Evolutionary conservation across 768 basidiomycete genomes (phyloP), one percentile per base, ranked within the genome.

Genomic region (Hortiboletus flavorubellus): DNA sequence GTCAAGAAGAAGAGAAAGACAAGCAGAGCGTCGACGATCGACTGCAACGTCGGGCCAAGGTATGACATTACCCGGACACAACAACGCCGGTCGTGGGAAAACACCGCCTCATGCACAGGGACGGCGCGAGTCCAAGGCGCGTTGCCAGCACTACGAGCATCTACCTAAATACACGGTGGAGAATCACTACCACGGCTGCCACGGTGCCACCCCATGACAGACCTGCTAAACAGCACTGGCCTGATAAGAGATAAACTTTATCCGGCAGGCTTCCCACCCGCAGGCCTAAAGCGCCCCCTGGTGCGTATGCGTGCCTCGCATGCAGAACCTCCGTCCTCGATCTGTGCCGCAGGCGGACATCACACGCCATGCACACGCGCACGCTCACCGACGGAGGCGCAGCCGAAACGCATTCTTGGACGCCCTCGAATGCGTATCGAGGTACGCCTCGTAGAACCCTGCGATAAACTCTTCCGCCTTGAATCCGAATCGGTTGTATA

Each of bases 401-500:
- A 93, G 71, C 45, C 83, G 78, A 70, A 91, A 87, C 7, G 90
- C 91, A 65, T 93, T 92, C 71, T 86, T 90, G 6, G 89, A 91
- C 4, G 79, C 80, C 51, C 82, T 80, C 16, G 88, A 89, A 26
- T 82, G 74, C 4, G 81, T 70, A 61, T 86, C 82, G n/a, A 91
- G 75, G 66, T 91, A 91, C 42, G 85, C 78, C 42, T 89, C 86
- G 60, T 93, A 93, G 63, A 93, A 92, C 18, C 87, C 88, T 21
- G 81, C 83, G 21, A 92, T 78, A 55, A 91, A 91, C 64, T 88
- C 89, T 70, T 92, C 90, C 0, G 88, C 87, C 61, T 93, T 92
- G 78, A 93, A 91, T 29, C 91, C 90, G 62, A 93, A 91, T 47
- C 83, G 85, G 59, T 93, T 92, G 71, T 92, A 93, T 16, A 93